Evolutionary conservation across 78 protist genomes (phyloP), one percentile per base, ranked within the genome.

Genomic region (Anaeramoeba flamelloides): DNA sequence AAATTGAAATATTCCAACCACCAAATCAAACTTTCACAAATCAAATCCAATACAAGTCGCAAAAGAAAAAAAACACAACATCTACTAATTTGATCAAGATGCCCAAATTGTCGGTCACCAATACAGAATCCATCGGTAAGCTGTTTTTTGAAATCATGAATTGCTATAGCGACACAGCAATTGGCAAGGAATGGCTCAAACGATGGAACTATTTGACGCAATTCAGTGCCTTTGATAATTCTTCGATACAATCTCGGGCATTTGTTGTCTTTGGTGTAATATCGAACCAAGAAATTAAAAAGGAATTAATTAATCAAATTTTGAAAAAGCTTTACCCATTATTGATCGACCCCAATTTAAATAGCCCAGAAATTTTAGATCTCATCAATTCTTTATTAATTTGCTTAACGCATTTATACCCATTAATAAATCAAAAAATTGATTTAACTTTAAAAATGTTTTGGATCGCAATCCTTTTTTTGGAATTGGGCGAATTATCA

Each of bases 211-310:
- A 77, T 2, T 77, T 85, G 4, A 75, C 85, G 0, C 53, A 75
- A 0, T 38, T 65, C 36, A 31, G 82, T 2, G 87, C 90, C 37
- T 32, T 82, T 12, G 31, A 26, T 32, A 83, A 87, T 36, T 83
- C 88, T 39, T 83, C 85, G 33, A 69, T 87, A 12, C 90, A 85
- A 79, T 81, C 85, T 8, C 87, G 87, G 38, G 76, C 90, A 0
- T 69, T 85, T 4, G 86, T 87, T 2, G 78, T 84, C 2, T 33
- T 87, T 0, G 90, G 90, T 79, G 78, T 78, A 22, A 40, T 82
- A 38, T 80, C 85, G 34, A 17, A 53, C 8, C 69, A 8, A 53
- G 17, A 8, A 8, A 17, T 53, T 53, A 26, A 8, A 8, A 53
- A 26, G 8, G 8, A 8, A 8, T 8, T 53, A 26, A 53, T 53